Evolutionary conservation across 1,139 yeast species (phyloP).

Genomic region (Trichomonascaceae sp.): DNA sequence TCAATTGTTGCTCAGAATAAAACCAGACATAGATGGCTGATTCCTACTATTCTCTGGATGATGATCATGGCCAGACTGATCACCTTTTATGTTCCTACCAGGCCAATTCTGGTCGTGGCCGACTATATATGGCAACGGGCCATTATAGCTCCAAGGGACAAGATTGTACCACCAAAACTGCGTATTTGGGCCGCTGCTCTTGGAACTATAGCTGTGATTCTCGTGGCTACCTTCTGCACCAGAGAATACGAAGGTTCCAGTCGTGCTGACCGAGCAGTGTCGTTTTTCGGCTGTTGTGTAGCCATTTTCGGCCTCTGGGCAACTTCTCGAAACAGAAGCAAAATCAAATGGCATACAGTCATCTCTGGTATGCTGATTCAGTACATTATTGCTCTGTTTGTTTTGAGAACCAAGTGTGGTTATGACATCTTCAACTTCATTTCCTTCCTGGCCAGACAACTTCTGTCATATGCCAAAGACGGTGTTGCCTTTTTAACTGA

Average conservation of each 20-base stretch:
- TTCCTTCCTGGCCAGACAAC: slow-evolving; percentile 52
- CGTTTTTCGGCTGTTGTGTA: slow-evolving; percentile 53
- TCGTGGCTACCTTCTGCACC: slow-evolving; percentile 54
- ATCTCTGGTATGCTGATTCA: slow-evolving; percentile 60
- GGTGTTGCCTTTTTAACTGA: slow-evolving; percentile 59
- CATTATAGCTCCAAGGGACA: slow-evolving; percentile 37
- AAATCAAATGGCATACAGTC: slow-evolving; percentile 56
- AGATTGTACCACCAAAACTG: slow-evolving; percentile 36
- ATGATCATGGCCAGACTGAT: slow-evolving; percentile 50
- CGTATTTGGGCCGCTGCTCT: slow-evolving; percentile 43
- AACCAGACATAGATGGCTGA: slow-evolving; percentile 54
- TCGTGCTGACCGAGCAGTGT: slow-evolving; percentile 51
- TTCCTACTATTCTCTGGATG: slow-evolving; percentile 55
- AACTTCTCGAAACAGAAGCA: slow-evolving; percentile 44
- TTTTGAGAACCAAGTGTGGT: slow-evolving; percentile 55
- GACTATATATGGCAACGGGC: slow-evolving; percentile 40
- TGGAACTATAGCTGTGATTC: slow-evolving; percentile 43
- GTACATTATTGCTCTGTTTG: slow-evolving; percentile 56
- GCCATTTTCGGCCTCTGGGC: slow-evolving; percentile 42
- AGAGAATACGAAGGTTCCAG: slow-evolving; percentile 42
- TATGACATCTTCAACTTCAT: slow-evolving; percentile 61
- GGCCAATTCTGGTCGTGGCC: slow-evolving; percentile 29
- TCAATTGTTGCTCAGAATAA: slow-evolving; percentile 50
- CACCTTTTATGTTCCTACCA: slow-evolving; percentile 47
- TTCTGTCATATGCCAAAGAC: slow-evolving; percentile 54